These are phyloP conservation scores for Thelephora ganbajun DNA, from an alignment of 768 basidiomycete genomes.

Conservation along the genomic window DNA sequence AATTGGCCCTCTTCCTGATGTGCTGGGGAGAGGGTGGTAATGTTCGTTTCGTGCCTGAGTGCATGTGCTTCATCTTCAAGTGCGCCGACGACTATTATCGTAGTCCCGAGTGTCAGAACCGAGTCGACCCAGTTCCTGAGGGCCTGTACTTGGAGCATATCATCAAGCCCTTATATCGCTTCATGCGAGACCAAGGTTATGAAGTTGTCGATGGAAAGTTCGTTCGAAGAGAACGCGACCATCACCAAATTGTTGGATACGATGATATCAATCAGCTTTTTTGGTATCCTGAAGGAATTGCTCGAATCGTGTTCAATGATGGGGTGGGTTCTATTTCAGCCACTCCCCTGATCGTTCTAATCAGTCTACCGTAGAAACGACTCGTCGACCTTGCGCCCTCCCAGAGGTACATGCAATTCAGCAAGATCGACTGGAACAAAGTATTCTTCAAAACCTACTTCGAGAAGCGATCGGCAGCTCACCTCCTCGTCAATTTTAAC, in stretches of 20 bases:
- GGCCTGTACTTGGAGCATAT: slow-evolving; percentile 85
- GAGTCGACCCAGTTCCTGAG: slow-evolving; percentile 84
- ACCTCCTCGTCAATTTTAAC: slow-evolving; percentile 98
- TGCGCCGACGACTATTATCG: slow-evolving; percentile 99
- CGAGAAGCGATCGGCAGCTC: slow-evolving; percentile 86
- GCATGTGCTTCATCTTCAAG: slow-evolving; percentile 99
- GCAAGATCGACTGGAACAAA: slow-evolving; percentile 83
- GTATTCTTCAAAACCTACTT: slow-evolving; percentile 99
- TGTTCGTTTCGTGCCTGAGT: slow-evolving; percentile 93
- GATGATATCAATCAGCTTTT: slow-evolving; percentile 99
- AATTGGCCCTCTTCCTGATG: slow-evolving; percentile 88
- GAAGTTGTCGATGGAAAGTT: slow-evolving; percentile 93
- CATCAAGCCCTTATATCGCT: slow-evolving; percentile 89
- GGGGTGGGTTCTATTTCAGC: slow-evolving; percentile 38
- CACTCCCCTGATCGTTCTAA: slow-evolving; percentile 1
- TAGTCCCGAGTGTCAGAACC: slow-evolving; percentile 92
- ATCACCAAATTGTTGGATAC: slow-evolving; percentile 94
- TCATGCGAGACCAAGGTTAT: slow-evolving; percentile 95
- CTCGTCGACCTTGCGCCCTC: slow-evolving; percentile 85
- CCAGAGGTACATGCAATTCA: slow-evolving; percentile 87
- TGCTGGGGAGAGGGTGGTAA: slow-evolving; percentile 99
- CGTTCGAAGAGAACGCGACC: slow-evolving; percentile 86
- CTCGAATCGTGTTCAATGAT: slow-evolving; percentile 80
- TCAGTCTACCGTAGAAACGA: slow-evolving; percentile 43
- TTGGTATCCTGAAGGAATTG: slow-evolving; percentile 98